Evolutionary conservation across 2,329 filamentous ascomycete genomes (phyloP).

Genomic region (Diaporthe humulicola): DNA sequence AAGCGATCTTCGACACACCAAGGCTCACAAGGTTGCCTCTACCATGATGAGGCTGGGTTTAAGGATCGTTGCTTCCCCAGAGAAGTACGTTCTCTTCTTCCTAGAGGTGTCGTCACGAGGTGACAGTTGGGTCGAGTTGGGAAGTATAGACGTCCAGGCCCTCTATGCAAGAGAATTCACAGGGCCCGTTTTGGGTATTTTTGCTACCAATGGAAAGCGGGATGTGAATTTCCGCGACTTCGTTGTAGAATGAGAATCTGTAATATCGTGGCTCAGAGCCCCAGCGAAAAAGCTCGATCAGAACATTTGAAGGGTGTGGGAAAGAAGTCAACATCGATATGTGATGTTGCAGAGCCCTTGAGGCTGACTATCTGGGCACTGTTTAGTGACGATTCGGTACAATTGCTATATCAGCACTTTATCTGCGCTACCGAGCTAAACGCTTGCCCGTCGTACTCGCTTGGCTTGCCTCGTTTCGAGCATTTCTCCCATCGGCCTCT

Average conservation of each 20-base stretch:
- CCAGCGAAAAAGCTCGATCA: too few relatives aligned
- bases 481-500: too few relatives aligned
- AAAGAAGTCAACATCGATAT: too few relatives aligned
- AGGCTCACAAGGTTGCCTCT: not conserved
- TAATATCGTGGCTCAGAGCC: too few relatives aligned
- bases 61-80: not conserved
- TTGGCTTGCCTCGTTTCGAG: too few relatives aligned
- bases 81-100: not conserved
- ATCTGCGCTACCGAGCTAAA: too few relatives aligned
- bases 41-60: not conserved
- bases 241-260: not conserved
- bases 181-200: not conserved
- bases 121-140: not conserved
- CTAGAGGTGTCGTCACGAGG: not conserved
- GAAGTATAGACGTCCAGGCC: not conserved
- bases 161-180: conserved; percentile 7
- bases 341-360: too few relatives aligned
- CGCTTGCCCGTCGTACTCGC: too few relatives aligned
- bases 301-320: too few relatives aligned
- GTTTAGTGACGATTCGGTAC: too few relatives aligned
- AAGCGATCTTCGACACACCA: not conserved
- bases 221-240: not conserved
- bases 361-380: too few relatives aligned
- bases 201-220: not conserved
- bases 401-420: too few relatives aligned